These are phyloP conservation scores for Fraxinus platypoda DNA, from an alignment of 305 asterid species.

Conservation along the genomic window DNA sequence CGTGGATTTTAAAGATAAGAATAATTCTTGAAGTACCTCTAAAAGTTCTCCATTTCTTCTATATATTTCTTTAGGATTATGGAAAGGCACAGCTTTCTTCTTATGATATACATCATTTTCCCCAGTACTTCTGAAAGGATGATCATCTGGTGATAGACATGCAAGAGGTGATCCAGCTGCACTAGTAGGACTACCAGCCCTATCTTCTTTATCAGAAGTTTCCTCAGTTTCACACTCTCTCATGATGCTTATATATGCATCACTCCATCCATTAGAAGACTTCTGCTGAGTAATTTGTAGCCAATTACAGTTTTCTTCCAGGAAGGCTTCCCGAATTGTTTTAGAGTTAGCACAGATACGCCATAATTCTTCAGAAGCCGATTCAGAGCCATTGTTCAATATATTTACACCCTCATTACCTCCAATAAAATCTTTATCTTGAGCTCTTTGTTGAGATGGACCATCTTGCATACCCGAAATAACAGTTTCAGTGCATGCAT, in stretches of 20 bases:
- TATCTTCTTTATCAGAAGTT: slow-evolving; percentile 63
- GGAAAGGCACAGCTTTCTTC: slow-evolving; percentile 63
- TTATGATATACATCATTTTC: slow-evolving; percentile 41
- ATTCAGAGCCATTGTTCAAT: slow-evolving; percentile 35
- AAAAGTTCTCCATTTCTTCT: slow-evolving; percentile 92
- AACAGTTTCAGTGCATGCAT: slow-evolving; percentile 35
- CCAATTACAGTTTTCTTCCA: slow-evolving; percentile 54
- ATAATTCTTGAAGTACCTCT: slow-evolving; percentile 56
- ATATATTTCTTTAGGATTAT: slow-evolving; percentile 67
- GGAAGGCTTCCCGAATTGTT: slow-evolving; percentile 52
- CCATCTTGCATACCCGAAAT: slow-evolving; percentile 45
- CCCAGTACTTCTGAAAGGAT: slow-evolving; percentile 71
- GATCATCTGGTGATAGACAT: slow-evolving; percentile 75
- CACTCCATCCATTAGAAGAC: slow-evolving; percentile 65
- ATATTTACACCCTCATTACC: slow-evolving; percentile 31
- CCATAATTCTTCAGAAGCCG: slow-evolving; percentile 57
- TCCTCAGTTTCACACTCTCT: slow-evolving; percentile 69
- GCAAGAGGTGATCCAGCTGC: slow-evolving; percentile 88
- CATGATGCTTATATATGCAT: slow-evolving; percentile 59
- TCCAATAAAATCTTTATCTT: slow-evolving; percentile 28
- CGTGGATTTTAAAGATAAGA: slow-evolving; percentile 9
- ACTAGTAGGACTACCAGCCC: slow-evolving; percentile 56
- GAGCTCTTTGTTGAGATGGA: slow-evolving; percentile 35
- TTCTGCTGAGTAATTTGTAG: slow-evolving; percentile 54
- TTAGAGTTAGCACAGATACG: slow-evolving; percentile 52